These are phyloP conservation scores for Trichoderma semiorbis DNA, from an alignment of 2,329 filamentous ascomycete genomes.

Conservation along the genomic window DNA sequence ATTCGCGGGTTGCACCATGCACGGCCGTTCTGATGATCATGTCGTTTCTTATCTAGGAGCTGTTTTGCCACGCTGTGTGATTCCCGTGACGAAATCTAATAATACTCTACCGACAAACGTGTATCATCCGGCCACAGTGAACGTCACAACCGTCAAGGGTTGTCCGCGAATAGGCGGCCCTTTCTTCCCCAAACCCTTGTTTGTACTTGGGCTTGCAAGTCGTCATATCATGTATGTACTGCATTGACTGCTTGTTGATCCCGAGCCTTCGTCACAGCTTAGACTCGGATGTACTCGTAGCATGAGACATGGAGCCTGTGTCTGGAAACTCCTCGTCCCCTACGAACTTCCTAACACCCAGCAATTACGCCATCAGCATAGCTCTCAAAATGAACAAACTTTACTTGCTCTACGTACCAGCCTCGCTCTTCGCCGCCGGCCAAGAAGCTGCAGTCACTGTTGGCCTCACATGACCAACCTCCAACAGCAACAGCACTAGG, in stretches of 20 bases:
- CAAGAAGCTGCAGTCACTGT: constrained; percentile 84
- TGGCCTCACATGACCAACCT: constrained; percentile 74
- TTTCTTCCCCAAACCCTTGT: background rate
- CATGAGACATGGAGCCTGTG: constrained; percentile 36
- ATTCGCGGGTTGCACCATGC: background rate
- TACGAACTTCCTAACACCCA: constrained; percentile 50
- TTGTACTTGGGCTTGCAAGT: background rate
- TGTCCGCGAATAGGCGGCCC: background rate
- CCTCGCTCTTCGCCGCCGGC: constrained; percentile 78
- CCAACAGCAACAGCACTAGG: constrained; percentile 49
- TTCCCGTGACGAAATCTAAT: constrained; percentile 7
- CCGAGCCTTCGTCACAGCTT: constrained; percentile 30
- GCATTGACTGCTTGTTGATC: background rate
- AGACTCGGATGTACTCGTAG: constrained; percentile 22
- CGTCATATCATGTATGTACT: background rate
- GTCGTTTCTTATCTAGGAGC: background rate
- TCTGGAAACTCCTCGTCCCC: constrained; percentile 55
- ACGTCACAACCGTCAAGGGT: background rate
- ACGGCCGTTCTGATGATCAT: background rate
- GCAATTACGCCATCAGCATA: constrained; percentile 18
- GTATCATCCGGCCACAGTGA: background rate
- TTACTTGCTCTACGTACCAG: constrained; percentile 57
- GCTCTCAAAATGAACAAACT: constrained; percentile 7
- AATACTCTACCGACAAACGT: background rate
- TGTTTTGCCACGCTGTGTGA: background rate